phyloP scores from a whole-genome alignment of 2,329 filamentous ascomycete species.

The Colletotrichum abscissum region DNA sequence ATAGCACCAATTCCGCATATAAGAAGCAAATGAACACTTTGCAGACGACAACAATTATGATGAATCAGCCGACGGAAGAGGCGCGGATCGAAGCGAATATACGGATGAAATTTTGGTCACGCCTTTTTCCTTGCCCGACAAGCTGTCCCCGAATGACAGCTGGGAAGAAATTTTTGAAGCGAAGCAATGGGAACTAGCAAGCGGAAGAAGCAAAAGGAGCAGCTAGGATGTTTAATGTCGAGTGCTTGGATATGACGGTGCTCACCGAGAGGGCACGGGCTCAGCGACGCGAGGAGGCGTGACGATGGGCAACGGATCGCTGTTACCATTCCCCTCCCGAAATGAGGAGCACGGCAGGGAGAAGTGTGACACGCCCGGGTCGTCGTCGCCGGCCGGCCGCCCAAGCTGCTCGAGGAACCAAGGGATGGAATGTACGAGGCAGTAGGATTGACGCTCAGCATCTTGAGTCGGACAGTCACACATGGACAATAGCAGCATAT shows the following conservation, averaged over 20 bases:
- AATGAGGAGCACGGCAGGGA: slow-evolving; percentile 33
- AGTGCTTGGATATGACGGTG: not conserved
- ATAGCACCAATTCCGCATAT: not conserved
- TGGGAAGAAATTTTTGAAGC: not conserved
- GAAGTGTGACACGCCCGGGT: slow-evolving; percentile 14
- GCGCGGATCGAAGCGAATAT: not conserved
- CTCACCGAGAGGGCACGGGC: slow-evolving; percentile 13
- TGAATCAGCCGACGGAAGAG: not conserved
- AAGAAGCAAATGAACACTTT: not conserved
- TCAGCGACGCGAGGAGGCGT: slow-evolving; percentile 1
- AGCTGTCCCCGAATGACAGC: slow-evolving; percentile 3
- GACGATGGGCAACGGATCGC: slow-evolving; percentile 28
- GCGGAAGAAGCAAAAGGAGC: not conserved
- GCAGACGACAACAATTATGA: not conserved
- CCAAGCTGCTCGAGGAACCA: slow-evolving; percentile 8
- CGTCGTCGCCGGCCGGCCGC: slow-evolving; percentile 19
- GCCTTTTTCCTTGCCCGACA: not conserved
- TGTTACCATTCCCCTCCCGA: slow-evolving; percentile 18
- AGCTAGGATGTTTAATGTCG: not conserved
- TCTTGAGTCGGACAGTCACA: slow-evolving; percentile 1
- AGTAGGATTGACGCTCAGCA: slow-evolving; percentile 7
- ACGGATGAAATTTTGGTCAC: not conserved
- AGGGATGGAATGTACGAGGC: slow-evolving; percentile 30
- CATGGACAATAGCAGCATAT: not conserved
- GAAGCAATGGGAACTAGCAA: not conserved